Base-by-base conservation (phyloP, 2,329 filamentous ascomycete species). In the Clarireedia homoeocarpa region DNA sequence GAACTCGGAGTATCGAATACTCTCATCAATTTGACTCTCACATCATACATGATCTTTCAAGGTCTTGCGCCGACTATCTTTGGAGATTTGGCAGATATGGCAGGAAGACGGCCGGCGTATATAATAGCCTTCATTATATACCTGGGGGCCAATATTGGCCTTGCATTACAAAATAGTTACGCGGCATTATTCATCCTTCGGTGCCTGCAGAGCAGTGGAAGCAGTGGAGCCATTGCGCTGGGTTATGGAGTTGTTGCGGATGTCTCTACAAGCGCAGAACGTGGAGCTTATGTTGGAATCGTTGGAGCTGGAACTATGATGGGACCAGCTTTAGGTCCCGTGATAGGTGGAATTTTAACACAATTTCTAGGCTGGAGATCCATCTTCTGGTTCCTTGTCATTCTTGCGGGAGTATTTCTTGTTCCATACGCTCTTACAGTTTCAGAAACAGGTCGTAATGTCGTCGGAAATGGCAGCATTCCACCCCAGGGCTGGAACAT, bases 181-280 rank as follows among this genome's bases (percentile, higher is more conserved):
- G 71, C 71, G 0, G 73, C 79, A 1, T 69, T 86, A 2, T 66
- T 86, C 36, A 73, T 80, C 0, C 69, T 85, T 4, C 74, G 83
- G 2, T 79, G 77, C 62, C 62, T 85, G 14, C 83, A 86, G 63
- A 81, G 79, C 17, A 75, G 78, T 0, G 82, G 79, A 0, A 78
- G 74, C 58, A 77, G 74, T 59, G 76, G 76, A 0, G 79, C 85
- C 0, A 75, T 90, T n/a, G 84, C 88, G 0, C 74, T 94, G 1
- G 82, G 81, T 0, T 86, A 80, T 59, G 88, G 83, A 2, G 82
- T 90, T 1, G 80, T 91, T 14, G 84, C 85, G 0, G 89, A 94
- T 63, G 77, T 91, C 5, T 78, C 84, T 0, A 82, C 85, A 0
- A 83, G 79, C 47, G 77, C 80, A 0, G 86, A 92, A 68, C 75